phyloP scores from a whole-genome alignment of 2,329 filamentous ascomycete genomes.

The Phyllosticta citrichinensis region DNA sequence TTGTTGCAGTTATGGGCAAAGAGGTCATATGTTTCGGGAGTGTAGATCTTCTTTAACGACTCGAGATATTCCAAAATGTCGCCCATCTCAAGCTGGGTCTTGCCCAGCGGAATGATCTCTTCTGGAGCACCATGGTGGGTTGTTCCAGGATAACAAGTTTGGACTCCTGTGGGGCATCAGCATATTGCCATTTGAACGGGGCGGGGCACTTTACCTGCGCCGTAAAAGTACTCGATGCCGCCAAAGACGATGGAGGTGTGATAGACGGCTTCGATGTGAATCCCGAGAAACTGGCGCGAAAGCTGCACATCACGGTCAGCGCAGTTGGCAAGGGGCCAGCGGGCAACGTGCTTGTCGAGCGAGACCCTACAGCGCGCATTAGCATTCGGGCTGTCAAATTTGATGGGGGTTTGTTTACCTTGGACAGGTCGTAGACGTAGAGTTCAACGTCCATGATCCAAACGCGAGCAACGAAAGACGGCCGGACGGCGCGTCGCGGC shows the following conservation, averaged over 20 bases:
- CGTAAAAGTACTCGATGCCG: constrained; percentile 83
- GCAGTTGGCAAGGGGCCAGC: constrained; percentile 1
- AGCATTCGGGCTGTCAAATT: not conserved
- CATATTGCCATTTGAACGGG: not conserved
- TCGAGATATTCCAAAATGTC: constrained; percentile 81
- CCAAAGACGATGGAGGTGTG: constrained; percentile 84
- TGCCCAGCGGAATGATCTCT: constrained; percentile 64
- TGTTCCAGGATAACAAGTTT: constrained; percentile 66
- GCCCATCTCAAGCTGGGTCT: constrained; percentile 67
- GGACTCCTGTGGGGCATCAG: constrained; percentile 38
- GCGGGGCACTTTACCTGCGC: constrained; percentile 47
- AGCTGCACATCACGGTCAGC: constrained; percentile 29
- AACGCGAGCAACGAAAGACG: not conserved
- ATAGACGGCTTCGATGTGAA: constrained; percentile 82
- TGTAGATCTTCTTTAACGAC: constrained; percentile 73
- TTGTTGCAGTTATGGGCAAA: constrained; percentile 96
- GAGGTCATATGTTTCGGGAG: constrained; percentile 77
- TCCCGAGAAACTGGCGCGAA: constrained; percentile 50
- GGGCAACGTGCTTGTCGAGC: constrained; percentile 35
- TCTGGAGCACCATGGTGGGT: constrained; percentile 83
- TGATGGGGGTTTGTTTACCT: constrained; percentile 18
- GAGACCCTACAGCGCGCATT: constrained; percentile 36
- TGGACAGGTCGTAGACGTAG: constrained; percentile 43
- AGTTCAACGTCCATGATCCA: constrained; percentile 39
- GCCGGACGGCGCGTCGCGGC: not conserved